These are phyloP conservation scores for Tolypocladium cylindrosporum DNA, from an alignment of 2,329 filamentous ascomycete species.

Conservation along the genomic window DNA sequence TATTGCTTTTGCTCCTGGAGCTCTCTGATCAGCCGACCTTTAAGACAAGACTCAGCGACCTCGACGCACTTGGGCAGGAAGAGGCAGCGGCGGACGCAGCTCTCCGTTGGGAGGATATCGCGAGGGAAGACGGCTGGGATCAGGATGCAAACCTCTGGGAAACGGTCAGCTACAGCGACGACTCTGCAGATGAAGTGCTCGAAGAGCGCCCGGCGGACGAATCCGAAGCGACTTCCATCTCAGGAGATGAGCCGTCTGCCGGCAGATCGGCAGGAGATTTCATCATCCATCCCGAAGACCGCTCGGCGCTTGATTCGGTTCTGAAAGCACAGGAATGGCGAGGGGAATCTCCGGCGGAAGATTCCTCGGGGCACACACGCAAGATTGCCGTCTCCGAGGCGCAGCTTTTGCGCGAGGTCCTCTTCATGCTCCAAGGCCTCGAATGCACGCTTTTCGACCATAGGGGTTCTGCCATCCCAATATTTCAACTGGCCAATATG, in stretches of 20 bases:
- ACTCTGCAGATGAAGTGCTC: slow-evolving; percentile 43
- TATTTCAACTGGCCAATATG: slow-evolving; percentile 37
- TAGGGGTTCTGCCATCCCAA: slow-evolving; percentile 25
- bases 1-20: slow-evolving; percentile 67
- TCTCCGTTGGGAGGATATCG: slow-evolving; percentile 71
- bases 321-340: slow-evolving; percentile 26
- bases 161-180: slow-evolving; percentile 57
- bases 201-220: slow-evolving; percentile 25
- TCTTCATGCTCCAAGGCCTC: slow-evolving; percentile 79
- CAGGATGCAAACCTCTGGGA: slow-evolving; percentile 60
- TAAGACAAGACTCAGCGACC: slow-evolving; percentile 53
- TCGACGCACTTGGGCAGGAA: slow-evolving; percentile 41
- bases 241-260: slow-evolving; percentile 18
- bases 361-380: slow-evolving; percentile 19
- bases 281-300: slow-evolving; percentile 23
- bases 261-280: slow-evolving; percentile 19
- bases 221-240: slow-evolving; percentile 21
- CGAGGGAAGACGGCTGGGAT: slow-evolving; percentile 64
- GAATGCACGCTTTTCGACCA: slow-evolving; percentile 59
- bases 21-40: slow-evolving; percentile 72
- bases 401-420: slow-evolving; percentile 62
- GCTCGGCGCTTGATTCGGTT: slow-evolving; percentile 19
- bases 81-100: slow-evolving; percentile 31
- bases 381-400: slow-evolving; percentile 55
- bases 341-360: slow-evolving; percentile 20